Base-by-base conservation (phyloP, 345 rosid genomes). In the Adansonia digitata region DNA sequence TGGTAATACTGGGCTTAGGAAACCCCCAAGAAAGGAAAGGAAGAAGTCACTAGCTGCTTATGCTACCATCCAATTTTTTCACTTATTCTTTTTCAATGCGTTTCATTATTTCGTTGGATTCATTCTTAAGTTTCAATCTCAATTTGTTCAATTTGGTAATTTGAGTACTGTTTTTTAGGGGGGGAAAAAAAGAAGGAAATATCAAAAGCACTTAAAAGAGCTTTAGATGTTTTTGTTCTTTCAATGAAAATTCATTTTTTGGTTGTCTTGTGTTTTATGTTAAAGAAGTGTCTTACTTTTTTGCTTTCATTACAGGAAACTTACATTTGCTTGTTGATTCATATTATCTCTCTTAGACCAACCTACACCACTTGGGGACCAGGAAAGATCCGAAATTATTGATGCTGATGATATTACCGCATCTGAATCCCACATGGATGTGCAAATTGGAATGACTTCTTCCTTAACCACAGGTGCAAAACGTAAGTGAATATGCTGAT, bases 21-120 rank as follows among this genome's bases (percentile, higher is more conserved):
- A 85, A 75, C 89, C 87, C 74, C 87, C 83, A 39, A 83, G 84
- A 78, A 89, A 86, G 84, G 88, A 86, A 80, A 87, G 81, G 85
- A 88, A 80, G 78, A 88, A 84, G 82, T 74, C 75, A 45, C 55
- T 81, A 48, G 74, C 80, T 71, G 74, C 86, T 74, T 69, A 56
- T 77, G 64, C 78, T 62, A 84, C 90, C 88, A 90, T 88, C 89
- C 88, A 81, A 62, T 52, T 18, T 26, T 68, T 39, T 49, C 45
- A 43, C 68, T 1, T 29, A n/a, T 42, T 42, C 43, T 42, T 55
- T 2, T 24, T 2, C 20, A 26, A 72, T 57, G 37, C 17, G 26
- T 72, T 69, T 48, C 20, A 31, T 1, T 49, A 69, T 31, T 31
- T 69, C 49, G 15, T 34, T 29, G 59, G 18, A 18, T 69, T 49